Conservation (phyloP, 1,284 basidiomycete genomes). For the Cutaneotrichosporon mucoides region DNA sequence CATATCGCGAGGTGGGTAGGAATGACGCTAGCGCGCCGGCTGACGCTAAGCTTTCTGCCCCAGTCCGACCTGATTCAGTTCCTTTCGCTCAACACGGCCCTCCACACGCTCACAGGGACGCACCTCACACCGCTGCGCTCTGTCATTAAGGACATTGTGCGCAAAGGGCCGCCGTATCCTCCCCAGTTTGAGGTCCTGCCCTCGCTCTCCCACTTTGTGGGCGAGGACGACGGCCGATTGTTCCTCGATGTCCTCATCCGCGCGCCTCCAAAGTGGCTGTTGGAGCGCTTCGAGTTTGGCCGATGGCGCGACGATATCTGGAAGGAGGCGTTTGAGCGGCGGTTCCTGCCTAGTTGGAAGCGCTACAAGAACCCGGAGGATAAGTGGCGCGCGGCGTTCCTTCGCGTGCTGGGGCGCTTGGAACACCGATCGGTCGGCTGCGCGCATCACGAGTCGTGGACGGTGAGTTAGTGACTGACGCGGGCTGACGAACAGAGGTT, state of each 20-base stretch:
- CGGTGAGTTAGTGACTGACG: constrained; percentile 21
- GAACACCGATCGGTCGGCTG: constrained; percentile 41
- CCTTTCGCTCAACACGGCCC: constrained; percentile 29
- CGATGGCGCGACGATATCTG: constrained; percentile 34
- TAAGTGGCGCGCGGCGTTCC: constrained; percentile 39
- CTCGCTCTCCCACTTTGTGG: constrained; percentile 27
- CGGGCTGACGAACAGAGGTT: constrained; percentile 35
- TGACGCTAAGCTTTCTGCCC: constrained; percentile 28
- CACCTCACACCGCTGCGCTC: constrained; percentile 36
- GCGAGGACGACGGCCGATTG: constrained; percentile 20
- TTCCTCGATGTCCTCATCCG: constrained; percentile 38
- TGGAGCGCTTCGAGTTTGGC: constrained; percentile 37
- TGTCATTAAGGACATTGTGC: constrained; percentile 22
- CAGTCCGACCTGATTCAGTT: constrained; percentile 31
- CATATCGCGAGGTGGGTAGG: constrained; percentile 33
- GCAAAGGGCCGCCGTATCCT: constrained; percentile 34
- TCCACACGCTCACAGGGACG: constrained; percentile 30
- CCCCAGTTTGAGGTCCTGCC: constrained; percentile 30
- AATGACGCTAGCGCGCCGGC: background rate
- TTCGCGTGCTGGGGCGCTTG: constrained; percentile 36
- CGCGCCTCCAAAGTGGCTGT: constrained; percentile 38
- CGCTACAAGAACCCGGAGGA: constrained; percentile 34
- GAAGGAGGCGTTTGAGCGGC: constrained; percentile 37
- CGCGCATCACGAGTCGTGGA: constrained; percentile 45
- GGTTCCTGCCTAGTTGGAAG: constrained; percentile 44